Conservation (phyloP, 2,329 filamentous ascomycete genomes). For the Aspergillus niger region DNA sequence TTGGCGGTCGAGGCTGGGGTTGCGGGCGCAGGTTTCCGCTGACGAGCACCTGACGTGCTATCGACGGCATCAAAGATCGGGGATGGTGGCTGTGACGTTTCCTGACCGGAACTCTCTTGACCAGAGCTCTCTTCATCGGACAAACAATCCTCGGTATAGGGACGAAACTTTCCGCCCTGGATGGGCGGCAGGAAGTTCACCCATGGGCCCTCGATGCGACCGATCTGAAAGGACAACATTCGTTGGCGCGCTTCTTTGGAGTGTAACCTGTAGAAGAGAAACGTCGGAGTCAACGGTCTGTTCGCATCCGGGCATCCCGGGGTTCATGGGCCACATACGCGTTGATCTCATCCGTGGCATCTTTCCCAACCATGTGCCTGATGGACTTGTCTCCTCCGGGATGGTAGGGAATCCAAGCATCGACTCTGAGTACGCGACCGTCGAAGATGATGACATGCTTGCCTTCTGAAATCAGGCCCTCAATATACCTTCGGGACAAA, state of each 20-base stretch:
- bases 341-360: conserved; percentile 92
- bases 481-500: conserved; percentile 67
- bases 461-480: conserved; percentile 80
- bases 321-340: conserved; percentile 60
- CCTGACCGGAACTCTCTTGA: conserved; percentile 51
- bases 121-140: conserved; percentile 34
- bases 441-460: conserved; percentile 79
- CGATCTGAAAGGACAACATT: conserved; percentile 84
- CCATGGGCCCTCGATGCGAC: conserved; percentile 79
- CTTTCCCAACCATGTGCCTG: conserved; percentile 86
- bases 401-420: conserved; percentile 85
- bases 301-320: conserved; percentile 7
- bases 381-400: conserved; percentile 92
- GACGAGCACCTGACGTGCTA: conserved; percentile 36
- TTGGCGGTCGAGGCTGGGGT: conserved; percentile 33
- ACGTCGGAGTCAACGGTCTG: conserved; percentile 17
- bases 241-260: conserved; percentile 72
- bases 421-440: conserved; percentile 78
- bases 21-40: conserved; percentile 35
- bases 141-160: conserved; percentile 50
- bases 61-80: conserved; percentile 61
- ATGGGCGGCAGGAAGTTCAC: conserved; percentile 87
- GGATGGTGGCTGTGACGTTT: conserved; percentile 59
- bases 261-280: conserved; percentile 65
- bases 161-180: conserved; percentile 78